Percentiles rank a stretch among this genome's conserved stretches.
phyloP scores from a whole-genome alignment of 1,139 yeast genomes.

The Pichia sp. region DNA sequence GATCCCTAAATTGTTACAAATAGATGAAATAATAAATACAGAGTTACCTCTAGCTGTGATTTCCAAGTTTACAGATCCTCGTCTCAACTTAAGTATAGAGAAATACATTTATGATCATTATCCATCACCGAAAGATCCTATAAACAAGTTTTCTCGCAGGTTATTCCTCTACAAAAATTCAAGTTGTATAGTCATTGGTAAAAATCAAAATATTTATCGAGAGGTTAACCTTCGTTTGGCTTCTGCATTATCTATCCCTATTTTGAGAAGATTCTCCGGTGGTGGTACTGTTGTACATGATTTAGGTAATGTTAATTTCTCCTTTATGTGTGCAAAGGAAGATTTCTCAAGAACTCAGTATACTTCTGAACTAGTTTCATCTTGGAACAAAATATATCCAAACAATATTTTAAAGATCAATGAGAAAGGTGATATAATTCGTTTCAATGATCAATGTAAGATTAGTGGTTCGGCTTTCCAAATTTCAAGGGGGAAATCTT shows the following conservation, averaged over 20 bases:
- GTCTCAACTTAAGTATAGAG: conserved; percentile 73
- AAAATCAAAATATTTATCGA: conserved; percentile 92
- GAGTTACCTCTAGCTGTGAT: conserved; percentile 28
- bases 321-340: conserved; percentile 60
- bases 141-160: conserved; percentile 33
- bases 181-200: conserved; percentile 90
- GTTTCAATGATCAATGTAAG: conserved; percentile 40
- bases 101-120: conserved; percentile 63
- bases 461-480: conserved; percentile 91
- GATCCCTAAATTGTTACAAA: conserved; percentile 17
- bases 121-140: conserved; percentile 34
- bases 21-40: conserved; percentile 27
- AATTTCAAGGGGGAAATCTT: conserved; percentile 71
- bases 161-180: conserved; percentile 67
- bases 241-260: conserved; percentile 48
- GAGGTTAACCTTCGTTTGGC: conserved; percentile 68
- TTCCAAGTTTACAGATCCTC: conserved; percentile 55
- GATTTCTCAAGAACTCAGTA: conserved; percentile 61
- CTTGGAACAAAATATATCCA: conserved; percentile 36
- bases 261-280: conserved; percentile 77
- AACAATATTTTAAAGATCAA: conserved; percentile 38
- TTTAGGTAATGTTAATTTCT: conserved; percentile 81
- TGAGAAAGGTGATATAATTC: conserved; percentile 72
- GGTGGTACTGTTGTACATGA: conserved; percentile 99
- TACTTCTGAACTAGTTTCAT: conserved; percentile 45